Evolutionary conservation across 164 flowering plant genomes (phyloP), one percentile per base, ranked within the genome.

Genomic region (Sextonia rubra): DNA sequence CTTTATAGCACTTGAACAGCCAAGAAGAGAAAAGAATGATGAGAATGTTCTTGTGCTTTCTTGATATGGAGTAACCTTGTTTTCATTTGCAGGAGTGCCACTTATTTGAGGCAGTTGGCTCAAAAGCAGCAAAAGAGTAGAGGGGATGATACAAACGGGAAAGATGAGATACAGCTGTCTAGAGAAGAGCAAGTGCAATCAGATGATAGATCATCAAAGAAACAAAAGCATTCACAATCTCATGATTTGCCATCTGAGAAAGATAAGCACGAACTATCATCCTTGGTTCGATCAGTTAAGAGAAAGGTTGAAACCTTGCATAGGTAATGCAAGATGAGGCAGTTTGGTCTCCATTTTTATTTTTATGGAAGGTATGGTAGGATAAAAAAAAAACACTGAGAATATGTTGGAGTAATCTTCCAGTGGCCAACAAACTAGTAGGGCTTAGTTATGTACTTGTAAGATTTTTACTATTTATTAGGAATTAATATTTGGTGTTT

Each of bases 31-130:
- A 18, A 25, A 61, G 29, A 23, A 44, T 18, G 52, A 3, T 66
- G 24, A 29, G 47, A 1, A 15, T 64, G 37, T 17, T n/a, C 65
- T 9, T 5, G 25, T 66, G 6, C n/a, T 1, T 4, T 47, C 20
- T 71, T 20, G 11, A 18, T 24, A 14, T 70, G 60, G 12, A 29
- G 44, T 25, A 17, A 49, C 25, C 5, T 48, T 49, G 23, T 80
- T 75, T 74, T 68, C 62, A 11, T 74, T 77, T 83, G 80, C 91
- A 95, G 98, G 93, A 90, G 93, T 79, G 94, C 93, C 18, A 79
- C 89, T 74, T 90, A 87, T 85, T 85, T 77, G 69, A 84, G 93
- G 68, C 93, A 87, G 74, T n/a, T 82, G 55, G 83, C 82, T 37
- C 79, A 77, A 75, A 86, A 81, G 73, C 83, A 84, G 65, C 86